Base-by-base conservation (phyloP, 2,329 filamentous ascomycete species). In the Zymoseptoria crescenta region DNA sequence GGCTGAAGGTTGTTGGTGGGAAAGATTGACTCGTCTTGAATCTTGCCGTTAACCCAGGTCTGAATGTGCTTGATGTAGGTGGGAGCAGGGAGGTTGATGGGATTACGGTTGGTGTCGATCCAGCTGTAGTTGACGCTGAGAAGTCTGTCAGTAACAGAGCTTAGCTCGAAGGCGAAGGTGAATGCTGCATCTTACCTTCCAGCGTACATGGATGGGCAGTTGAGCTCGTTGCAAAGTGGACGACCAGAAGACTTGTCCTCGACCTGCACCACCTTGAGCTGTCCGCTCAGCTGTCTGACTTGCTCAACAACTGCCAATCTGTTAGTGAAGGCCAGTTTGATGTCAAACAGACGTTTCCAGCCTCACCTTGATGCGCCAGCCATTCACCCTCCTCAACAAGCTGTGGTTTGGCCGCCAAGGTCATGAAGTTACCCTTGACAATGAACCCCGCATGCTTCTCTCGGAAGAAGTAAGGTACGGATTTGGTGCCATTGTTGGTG, bases 351-450 rank as follows among this genome's bases (percentile, higher is more conserved):
- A 51, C 19, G 20, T 9, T 10, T 50, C 45, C 9, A 27, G 5
- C 55, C 77, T 72, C 81, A 96, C 93, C 87, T 81, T 96, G 93
- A 74, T 96, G 91, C 63, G 92, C 92, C 67, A 96, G 83, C 93
- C 93, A 97, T 76, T 97, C 93, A 65, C 91, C 93, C 72, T 91
- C 86, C 70, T 96, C 93, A 52, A 96, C 89, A 58, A 94, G 92
- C 78, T 93, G 92, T 21, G 93, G 93, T 71, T 92, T 88, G 54
- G 91, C 91, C 69, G 92, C 95, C 60, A 97, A 77, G 9, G 93
- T 96, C 87, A 96, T 91, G 73, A 97, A 96, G 78, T 96, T 97
- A 60, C 93, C 93, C 79, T 93, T 96, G 70, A 96, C 92, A 65
- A 96, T 96, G 70, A 96, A 86, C 72, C 87, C 89, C 57, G 88